phyloP scores from a whole-genome alignment of 306 rosid genomes.

The Malus sieversii region DNA sequence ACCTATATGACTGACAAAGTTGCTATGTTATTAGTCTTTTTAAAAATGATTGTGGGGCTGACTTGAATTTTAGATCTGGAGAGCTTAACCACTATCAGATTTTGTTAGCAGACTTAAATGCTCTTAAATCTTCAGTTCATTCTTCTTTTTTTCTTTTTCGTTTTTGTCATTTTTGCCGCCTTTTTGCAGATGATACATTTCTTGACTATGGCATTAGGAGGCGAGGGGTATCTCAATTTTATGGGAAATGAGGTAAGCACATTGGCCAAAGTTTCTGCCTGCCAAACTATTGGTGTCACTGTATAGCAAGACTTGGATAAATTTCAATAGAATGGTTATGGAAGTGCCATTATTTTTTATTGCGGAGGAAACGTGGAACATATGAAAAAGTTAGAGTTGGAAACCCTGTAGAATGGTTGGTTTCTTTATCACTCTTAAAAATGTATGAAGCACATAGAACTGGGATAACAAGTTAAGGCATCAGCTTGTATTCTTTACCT shows the following conservation, averaged over 20 bases:
- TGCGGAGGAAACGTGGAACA: background rate
- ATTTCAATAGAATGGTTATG: background rate
- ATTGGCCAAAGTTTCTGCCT: constrained; percentile 14
- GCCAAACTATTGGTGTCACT: constrained; percentile 11
- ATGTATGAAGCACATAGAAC: background rate
- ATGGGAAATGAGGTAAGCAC: constrained; percentile 93
- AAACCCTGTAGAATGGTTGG: background rate
- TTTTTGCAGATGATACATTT: constrained; percentile 87
- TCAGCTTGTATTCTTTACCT: background rate
- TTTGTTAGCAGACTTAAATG: background rate
- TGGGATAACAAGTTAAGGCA: background rate
- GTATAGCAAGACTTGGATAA: background rate
- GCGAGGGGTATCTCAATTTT: constrained; percentile 95
- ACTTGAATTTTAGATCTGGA: background rate
- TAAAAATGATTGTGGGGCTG: background rate
- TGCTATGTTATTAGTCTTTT: background rate
- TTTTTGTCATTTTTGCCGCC: constrained; percentile 17
- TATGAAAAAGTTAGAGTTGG: background rate
- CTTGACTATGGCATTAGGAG: constrained; percentile 90
- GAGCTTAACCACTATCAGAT: background rate
- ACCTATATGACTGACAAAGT: background rate
- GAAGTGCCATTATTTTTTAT: background rate
- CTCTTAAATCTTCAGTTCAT: background rate
- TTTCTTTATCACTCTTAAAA: background rate
- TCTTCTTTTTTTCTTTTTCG: constrained; percentile 1